Evolutionary conservation across 306 rosid species (phyloP).

Genomic region (Phaseolus lunatus): DNA sequence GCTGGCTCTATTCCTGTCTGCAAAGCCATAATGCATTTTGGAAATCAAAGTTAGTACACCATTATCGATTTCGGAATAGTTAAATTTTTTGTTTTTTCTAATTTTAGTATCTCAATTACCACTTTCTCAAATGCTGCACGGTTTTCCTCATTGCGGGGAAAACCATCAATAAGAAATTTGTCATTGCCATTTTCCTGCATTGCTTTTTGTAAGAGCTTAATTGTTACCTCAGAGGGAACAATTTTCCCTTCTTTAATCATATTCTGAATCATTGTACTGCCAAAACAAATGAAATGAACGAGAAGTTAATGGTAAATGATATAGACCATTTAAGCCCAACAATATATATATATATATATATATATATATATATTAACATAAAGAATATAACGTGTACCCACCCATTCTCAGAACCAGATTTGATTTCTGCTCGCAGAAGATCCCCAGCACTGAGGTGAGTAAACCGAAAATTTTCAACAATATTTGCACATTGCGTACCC

Average conservation of each 20-base stretch:
- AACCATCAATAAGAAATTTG: constrained; percentile 97
- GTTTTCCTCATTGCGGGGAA: constrained; percentile 99
- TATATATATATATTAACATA: too few species aligned
- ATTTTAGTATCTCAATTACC: constrained; percentile 50
- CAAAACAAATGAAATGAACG: constrained; percentile 42
- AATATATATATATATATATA: too few species aligned
- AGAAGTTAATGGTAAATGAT: constrained; percentile 13
- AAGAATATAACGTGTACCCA: constrained; percentile 65
- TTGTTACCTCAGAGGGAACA: constrained; percentile 96
- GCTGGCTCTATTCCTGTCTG: constrained; percentile 93
- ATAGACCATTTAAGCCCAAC: constrained; percentile 36
- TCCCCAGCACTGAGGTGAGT: constrained; percentile 99
- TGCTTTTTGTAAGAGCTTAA: constrained; percentile 88
- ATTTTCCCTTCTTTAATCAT: constrained; percentile 97
- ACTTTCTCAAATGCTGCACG: constrained; percentile 97
- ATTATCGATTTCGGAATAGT: constrained; percentile 25
- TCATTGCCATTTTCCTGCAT: constrained; percentile 77
- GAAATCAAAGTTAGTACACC: constrained; percentile 25
- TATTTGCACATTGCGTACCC: constrained; percentile 93
- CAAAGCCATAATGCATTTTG: constrained; percentile 48
- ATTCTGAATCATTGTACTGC: constrained; percentile 92
- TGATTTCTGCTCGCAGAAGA: constrained; percentile 94
- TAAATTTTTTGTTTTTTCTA: neutral
- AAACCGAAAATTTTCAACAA: constrained; percentile 76
- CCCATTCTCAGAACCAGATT: constrained; percentile 99